Evolutionary conservation across 306 rosid genomes (phyloP).

Genomic region (Fragaria iinumae): DNA sequence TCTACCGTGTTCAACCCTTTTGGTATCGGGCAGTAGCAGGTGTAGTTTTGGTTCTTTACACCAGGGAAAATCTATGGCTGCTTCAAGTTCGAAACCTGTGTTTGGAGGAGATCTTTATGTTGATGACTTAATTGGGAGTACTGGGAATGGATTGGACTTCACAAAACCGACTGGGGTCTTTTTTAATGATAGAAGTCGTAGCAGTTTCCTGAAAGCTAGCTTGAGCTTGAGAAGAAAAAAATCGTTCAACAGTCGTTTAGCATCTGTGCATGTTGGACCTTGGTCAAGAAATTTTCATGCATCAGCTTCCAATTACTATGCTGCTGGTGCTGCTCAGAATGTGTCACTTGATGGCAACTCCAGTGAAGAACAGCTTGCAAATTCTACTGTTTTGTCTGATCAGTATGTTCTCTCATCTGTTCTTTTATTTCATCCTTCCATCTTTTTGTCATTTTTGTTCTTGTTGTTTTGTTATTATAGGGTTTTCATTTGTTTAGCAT

Average conservation of each 20-base stretch:
- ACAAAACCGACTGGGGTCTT: slow-evolving; percentile 50
- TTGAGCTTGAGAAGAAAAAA: slow-evolving; percentile 54
- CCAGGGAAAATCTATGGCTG: slow-evolving; percentile 54
- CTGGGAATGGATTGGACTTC: slow-evolving; percentile 38
- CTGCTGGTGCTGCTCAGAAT: slow-evolving; percentile 59
- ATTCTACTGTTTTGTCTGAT: slow-evolving; percentile 38
- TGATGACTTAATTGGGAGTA: slow-evolving; percentile 48
- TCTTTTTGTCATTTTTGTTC: not conserved
- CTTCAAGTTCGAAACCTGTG: slow-evolving; percentile 61
- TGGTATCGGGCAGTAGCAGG: slow-evolving; percentile 15
- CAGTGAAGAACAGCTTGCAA: slow-evolving; percentile 45
- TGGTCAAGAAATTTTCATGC: slow-evolving; percentile 36
- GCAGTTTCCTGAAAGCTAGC: slow-evolving; percentile 39
- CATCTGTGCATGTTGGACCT: slow-evolving; percentile 36
- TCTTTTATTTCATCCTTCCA: not conserved
- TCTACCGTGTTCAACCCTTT: slow-evolving; percentile 36
- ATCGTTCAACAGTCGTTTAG: slow-evolving; percentile 31
- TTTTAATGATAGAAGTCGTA: slow-evolving; percentile 42
- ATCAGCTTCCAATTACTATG: slow-evolving; percentile 37
- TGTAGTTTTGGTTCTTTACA: slow-evolving; percentile 18
- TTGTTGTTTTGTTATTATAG: not conserved
- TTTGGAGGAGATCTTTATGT: slow-evolving; percentile 64
- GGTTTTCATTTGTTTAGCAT: not conserved
- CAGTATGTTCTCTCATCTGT: slow-evolving; percentile 46
- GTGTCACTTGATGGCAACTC: slow-evolving; percentile 53